Evolutionary conservation across 176 grass and related monocot species (phyloP).

Genomic region (Avena eriantha): DNA sequence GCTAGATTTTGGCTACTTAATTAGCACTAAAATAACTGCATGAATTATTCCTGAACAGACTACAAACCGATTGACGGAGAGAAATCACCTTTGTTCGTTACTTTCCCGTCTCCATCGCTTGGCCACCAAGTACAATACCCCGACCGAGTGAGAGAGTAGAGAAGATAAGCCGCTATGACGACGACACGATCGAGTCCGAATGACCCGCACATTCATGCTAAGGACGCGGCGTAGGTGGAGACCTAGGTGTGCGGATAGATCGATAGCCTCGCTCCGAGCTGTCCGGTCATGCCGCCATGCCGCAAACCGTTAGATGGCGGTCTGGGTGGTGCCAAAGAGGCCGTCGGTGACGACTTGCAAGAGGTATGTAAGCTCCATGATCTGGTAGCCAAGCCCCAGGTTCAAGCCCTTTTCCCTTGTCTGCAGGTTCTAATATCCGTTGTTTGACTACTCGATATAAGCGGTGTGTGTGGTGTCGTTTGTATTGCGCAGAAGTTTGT

Average conservation of each 20-base stretch:
- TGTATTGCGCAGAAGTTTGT: conserved; percentile 58
- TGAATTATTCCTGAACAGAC: no score
- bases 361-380: conserved; percentile 65
- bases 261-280: conserved; percentile 63
- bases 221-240: conserved; percentile 74
- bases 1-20: no score
- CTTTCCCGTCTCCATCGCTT: no score
- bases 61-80: no score
- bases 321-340: background rate
- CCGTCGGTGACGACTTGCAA: conserved; percentile 38
- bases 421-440: background rate
- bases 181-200: conserved; percentile 60
- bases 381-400: conserved; percentile 64
- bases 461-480: background rate
- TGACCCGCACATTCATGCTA: conserved; percentile 60
- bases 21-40: no score
- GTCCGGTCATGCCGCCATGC: conserved; percentile 65
- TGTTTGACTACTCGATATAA: conserved; percentile 34
- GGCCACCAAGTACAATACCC: no score
- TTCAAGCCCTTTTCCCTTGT: background rate
- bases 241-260: conserved; percentile 73
- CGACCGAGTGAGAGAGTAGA: background rate
- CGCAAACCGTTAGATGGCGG: conserved; percentile 57
- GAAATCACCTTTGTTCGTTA: no score
- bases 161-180: conserved; percentile 31